These are phyloP conservation scores for Nyssa sinensis DNA, from an alignment of 148 eudicot species.

Conservation along the genomic window DNA sequence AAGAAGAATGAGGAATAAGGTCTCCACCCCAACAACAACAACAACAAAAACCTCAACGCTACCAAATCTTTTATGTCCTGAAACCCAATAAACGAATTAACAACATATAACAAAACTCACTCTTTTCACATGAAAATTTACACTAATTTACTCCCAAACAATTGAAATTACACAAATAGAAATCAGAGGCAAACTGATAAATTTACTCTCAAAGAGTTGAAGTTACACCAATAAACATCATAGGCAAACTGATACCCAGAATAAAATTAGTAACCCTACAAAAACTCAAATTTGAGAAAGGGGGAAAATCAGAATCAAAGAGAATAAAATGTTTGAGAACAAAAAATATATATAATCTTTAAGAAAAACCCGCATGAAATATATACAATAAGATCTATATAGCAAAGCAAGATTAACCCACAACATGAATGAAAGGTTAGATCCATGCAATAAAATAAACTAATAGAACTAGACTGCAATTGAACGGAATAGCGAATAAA, in stretches of 20 bases:
- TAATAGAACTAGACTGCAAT: conserved; percentile 6
- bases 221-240: neutral
- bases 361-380: neutral
- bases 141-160: neutral
- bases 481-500: conserved; percentile 4
- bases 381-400: conserved; percentile 8
- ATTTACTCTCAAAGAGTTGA: neutral
- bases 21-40: too few species aligned
- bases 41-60: neutral
- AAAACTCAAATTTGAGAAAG: neutral
- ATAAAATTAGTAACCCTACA: too few species aligned
- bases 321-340: too few species aligned
- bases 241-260: too few species aligned
- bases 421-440: neutral
- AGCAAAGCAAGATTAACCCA: neutral
- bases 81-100: neutral
- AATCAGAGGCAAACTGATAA: too few species aligned
- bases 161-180: neutral
- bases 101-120: neutral
- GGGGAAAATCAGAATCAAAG: too few species aligned
- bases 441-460: neutral
- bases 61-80: neutral
- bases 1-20: too few species aligned
- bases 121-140: neutral
- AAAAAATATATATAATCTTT: neutral